Base-by-base conservation (phyloP, 768 basidiomycete species). In the Pisolithus microcarpus region DNA sequence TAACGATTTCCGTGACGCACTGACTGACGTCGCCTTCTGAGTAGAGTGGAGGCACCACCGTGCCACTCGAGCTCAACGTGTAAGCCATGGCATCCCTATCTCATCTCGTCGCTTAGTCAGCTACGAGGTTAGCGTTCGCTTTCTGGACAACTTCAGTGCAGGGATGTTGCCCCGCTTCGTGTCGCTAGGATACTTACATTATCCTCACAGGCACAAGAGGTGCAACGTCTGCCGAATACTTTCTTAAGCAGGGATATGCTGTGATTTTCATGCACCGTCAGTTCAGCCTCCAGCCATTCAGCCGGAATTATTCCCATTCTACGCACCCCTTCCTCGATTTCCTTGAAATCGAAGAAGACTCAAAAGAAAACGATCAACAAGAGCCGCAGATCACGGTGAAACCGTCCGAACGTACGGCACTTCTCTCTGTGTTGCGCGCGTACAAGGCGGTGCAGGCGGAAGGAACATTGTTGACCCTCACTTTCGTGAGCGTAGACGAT, bases 261-360 rank as follows among this genome's bases (percentile, higher is more conserved):
- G 96, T 99, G 67, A 92, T 99, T 58, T 99, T 99, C 73, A 88
- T 99, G 81, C 95, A 99, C 68, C 77, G 95, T 19, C 92, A 96
- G 69, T 95, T 96, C 74, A 97, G 94, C 57, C 79, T 98, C 39
- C 92, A 96, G 61, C 96, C 96, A 0, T 99, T 95, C 76, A 93
- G 90, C 64, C 73, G 96, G 45, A 95, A 99, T 65, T 99, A 98
- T 70, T 96, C 93, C 8, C 95, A 99, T 67, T 94, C 92, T 0
- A 93, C 93, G 4, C 95, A 97, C 65, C 95, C 95, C 0, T 99
- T 99, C 71, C 83, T 99, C 52, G 94, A 97, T 66, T 87, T 98
- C 53, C 78, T 99, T 23, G 84, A 91, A 42, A 83, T 95, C 52
- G 71, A 75, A 36, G 31, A 46, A 15, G 16, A 40, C 5, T 26